Evolutionary conservation across 1,139 yeast genomes (phyloP).

Genomic region (Meyerozyma sp.): DNA sequence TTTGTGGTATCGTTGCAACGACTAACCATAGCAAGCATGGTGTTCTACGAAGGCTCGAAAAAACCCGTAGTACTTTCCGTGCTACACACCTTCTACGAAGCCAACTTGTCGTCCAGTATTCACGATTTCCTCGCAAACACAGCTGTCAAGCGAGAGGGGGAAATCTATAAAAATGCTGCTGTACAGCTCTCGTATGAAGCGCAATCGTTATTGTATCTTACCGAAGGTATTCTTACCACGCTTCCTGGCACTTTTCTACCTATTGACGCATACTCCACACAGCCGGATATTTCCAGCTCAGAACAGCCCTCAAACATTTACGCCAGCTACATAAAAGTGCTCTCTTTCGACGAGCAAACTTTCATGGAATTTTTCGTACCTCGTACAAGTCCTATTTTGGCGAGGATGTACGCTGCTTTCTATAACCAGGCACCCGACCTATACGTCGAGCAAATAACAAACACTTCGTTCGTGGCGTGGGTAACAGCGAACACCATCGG

Average conservation of each 20-base stretch:
- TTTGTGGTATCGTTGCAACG: neutral
- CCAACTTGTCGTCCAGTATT: slow-evolving; percentile 20
- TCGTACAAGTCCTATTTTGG: slow-evolving; percentile 21
- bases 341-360: slow-evolving; percentile 9
- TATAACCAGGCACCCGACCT: slow-evolving; percentile 30
- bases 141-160: slow-evolving; percentile 2
- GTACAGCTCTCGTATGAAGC: slow-evolving; percentile 27
- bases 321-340: slow-evolving; percentile 11
- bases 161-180: slow-evolving; percentile 4
- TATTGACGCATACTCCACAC: slow-evolving; percentile 13
- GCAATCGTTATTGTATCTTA: slow-evolving; percentile 18
- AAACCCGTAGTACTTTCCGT: slow-evolving; percentile 3
- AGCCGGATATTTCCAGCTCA: slow-evolving; percentile 25
- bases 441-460: slow-evolving; percentile 20
- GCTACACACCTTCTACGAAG: slow-evolving; percentile 17
- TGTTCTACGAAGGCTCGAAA: neutral
- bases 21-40: neutral
- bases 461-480: slow-evolving; percentile 37
- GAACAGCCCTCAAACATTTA: slow-evolving; percentile 16
- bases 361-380: slow-evolving; percentile 14
- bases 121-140: slow-evolving; percentile 22
- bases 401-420: slow-evolving; percentile 24
- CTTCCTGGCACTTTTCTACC: slow-evolving; percentile 18
- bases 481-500: slow-evolving; percentile 28
- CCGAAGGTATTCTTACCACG: slow-evolving; percentile 22